These are phyloP conservation scores for Ascodesmis nigricans DNA, from an alignment of 495 filamentous ascomycete genomes.

Conservation along the genomic window DNA sequence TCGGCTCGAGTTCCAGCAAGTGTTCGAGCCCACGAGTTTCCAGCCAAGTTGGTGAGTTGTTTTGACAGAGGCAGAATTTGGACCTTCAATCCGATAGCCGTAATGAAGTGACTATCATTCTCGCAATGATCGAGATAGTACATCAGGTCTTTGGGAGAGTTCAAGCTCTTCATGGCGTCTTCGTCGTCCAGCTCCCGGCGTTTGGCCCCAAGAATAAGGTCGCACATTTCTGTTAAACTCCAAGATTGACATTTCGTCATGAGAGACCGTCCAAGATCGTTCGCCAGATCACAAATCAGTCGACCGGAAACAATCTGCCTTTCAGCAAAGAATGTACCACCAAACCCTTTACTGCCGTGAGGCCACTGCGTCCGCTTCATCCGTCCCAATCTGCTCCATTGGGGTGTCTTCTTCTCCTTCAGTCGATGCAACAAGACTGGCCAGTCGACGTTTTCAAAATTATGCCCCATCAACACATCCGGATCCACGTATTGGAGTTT, in stretches of 20 bases:
- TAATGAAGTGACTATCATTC: constrained; percentile 85
- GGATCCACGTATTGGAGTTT: constrained; percentile 72
- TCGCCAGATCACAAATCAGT: constrained; percentile 79
- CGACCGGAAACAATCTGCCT: constrained; percentile 74
- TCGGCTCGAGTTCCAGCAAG: constrained; percentile 87
- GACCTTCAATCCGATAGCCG: constrained; percentile 62
- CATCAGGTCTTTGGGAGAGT: constrained; percentile 66
- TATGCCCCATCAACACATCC: constrained; percentile 86
- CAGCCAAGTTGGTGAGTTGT: constrained; percentile 84
- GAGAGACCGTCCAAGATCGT: constrained; percentile 90
- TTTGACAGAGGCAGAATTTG: constrained; percentile 90
- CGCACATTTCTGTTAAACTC: constrained; percentile 94
- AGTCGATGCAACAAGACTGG: constrained; percentile 72
- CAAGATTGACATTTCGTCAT: constrained; percentile 96
- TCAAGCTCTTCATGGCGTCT: constrained; percentile 69
- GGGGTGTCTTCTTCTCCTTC: constrained; percentile 69
- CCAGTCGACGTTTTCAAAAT: constrained; percentile 89
- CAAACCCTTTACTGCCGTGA: constrained; percentile 59
- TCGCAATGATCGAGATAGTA: constrained; percentile 85
- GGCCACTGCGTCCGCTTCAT: constrained; percentile 74
- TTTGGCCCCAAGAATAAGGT: constrained; percentile 51
- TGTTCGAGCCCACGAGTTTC: constrained; percentile 95
- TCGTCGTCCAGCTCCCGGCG: constrained; percentile 76
- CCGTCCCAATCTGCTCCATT: constrained; percentile 81
- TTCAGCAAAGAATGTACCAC: constrained; percentile 77